Percentiles rank a stretch among this genome's conserved stretches.
These are phyloP conservation scores for Malassezia psittaci DNA, from an alignment of 1,284 basidiomycete genomes.

Conservation along the genomic window DNA sequence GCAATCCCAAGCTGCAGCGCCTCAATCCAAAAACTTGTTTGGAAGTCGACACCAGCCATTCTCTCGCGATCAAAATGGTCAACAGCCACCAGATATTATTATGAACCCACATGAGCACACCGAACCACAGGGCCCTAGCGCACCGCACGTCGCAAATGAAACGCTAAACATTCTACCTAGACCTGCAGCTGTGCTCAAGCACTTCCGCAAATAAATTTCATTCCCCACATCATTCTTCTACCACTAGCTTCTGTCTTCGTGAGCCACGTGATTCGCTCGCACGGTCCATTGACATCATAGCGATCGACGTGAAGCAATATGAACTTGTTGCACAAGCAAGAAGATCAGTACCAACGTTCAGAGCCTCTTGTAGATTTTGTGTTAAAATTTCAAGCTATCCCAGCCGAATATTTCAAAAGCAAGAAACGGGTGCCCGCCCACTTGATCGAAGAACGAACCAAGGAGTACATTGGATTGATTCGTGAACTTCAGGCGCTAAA, in stretches of 20 bases:
- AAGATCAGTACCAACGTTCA: not conserved
- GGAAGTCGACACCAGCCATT: conserved; percentile 1
- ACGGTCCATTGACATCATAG: too few species aligned
- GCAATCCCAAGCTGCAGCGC: not conserved
- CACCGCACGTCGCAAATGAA: not conserved
- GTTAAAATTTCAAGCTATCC: conserved; percentile 14
- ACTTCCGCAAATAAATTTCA: not conserved
- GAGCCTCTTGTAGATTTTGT: conserved; percentile 10
- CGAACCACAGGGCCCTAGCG: too few species aligned
- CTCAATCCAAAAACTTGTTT: not conserved
- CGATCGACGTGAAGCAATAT: too few species aligned
- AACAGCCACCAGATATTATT: not conserved
- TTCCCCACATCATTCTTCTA: not conserved
- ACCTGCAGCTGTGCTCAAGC: not conserved
- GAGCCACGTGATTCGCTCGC: too few species aligned
- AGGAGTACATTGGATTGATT: conserved; percentile 28
- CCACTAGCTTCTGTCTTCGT: not conserved
- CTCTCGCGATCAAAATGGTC: not conserved
- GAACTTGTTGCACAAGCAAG: too few species aligned
- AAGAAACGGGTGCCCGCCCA: conserved; percentile 21
- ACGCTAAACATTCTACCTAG: not conserved
- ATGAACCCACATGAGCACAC: not conserved
- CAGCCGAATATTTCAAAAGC: not conserved
- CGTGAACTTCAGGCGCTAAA: conserved; percentile 22
- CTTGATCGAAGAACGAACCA: conserved; percentile 15